phyloP scores from a whole-genome alignment of 2,329 filamentous ascomycete genomes.

The Pestalotiopsis sp. region DNA sequence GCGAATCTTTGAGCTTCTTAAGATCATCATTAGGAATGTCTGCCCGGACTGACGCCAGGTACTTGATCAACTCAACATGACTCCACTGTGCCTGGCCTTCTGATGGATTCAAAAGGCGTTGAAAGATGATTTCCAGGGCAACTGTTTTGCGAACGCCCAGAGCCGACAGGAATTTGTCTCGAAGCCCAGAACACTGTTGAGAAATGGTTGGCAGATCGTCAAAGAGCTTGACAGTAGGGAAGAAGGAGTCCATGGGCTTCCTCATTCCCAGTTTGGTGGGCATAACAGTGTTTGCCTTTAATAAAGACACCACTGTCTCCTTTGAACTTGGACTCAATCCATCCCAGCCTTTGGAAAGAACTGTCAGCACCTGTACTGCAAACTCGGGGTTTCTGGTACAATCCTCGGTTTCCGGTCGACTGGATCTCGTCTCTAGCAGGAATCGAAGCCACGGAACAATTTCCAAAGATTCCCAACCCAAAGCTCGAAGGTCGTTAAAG shows the following conservation, averaged over 20 bases:
- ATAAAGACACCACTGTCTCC: constrained; percentile 62
- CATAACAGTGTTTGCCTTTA: constrained; percentile 74
- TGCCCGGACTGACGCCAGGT: constrained; percentile 83
- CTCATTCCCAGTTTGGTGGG: constrained; percentile 92
- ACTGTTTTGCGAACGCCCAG: constrained; percentile 94
- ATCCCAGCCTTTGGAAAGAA: constrained; percentile 91
- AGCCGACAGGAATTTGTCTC: constrained; percentile 84
- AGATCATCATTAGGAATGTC: constrained; percentile 88
- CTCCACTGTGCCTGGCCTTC: constrained; percentile 72
- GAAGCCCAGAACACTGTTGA: constrained; percentile 70
- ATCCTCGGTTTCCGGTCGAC: constrained; percentile 64
- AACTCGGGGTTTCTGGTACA: constrained; percentile 75
- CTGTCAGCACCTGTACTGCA: constrained; percentile 73
- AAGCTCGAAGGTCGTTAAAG: constrained; percentile 69
- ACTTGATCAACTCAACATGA: constrained; percentile 92
- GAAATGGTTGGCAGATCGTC: constrained; percentile 87
- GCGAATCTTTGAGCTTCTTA: constrained; percentile 73
- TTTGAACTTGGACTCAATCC: constrained; percentile 69
- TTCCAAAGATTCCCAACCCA: constrained; percentile 86
- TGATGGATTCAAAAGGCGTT: constrained; percentile 70
- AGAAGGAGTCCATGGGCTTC: constrained; percentile 84
- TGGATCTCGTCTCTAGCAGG: constrained; percentile 69
- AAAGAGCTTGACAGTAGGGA: constrained; percentile 90
- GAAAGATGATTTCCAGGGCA: constrained; percentile 91
- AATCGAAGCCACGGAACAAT: constrained; percentile 85